phyloP scores from a whole-genome alignment of 306 rosid genomes.

The Crotalaria pallida region DNA sequence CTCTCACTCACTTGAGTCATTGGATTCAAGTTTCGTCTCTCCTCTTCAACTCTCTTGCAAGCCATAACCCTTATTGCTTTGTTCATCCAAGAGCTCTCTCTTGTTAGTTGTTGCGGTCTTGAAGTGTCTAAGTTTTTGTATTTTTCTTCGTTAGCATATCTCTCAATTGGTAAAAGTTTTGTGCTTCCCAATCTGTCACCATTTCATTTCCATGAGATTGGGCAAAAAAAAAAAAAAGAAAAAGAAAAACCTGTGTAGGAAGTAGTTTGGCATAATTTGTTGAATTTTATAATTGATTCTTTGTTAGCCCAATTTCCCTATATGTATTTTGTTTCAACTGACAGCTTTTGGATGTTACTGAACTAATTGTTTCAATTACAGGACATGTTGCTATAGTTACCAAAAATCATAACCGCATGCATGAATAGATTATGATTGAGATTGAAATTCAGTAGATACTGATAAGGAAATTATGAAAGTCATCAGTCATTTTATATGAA shows the following conservation, averaged over 20 bases:
- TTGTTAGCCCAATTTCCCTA: not conserved
- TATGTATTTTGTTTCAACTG: not conserved
- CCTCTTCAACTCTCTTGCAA: too few relatives aligned
- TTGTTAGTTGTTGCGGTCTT: too few relatives aligned
- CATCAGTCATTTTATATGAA: slow-evolving; percentile 36
- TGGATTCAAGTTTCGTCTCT: too few relatives aligned
- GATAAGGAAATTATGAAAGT: not conserved
- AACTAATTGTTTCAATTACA: not conserved
- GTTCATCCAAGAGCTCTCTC: too few relatives aligned
- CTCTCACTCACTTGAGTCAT: too few relatives aligned
- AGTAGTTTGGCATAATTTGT: not conserved
- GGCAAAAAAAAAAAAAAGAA: not conserved
- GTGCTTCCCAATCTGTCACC: not conserved
- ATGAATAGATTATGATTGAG: not conserved
- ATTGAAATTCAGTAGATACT: not conserved
- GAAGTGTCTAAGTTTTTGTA: too few relatives aligned
- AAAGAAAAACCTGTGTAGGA: not conserved
- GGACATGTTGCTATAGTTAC: not conserved
- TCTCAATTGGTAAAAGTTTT: not conserved
- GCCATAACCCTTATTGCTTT: too few relatives aligned
- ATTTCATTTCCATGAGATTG: not conserved
- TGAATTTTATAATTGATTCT: not conserved
- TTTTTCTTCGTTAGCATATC: not conserved
- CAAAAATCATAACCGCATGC: not conserved
- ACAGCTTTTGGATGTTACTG: not conserved